Evolutionary conservation across 495 filamentous ascomycete genomes (phyloP).

Genomic region (Amniculicola lignicola): DNA sequence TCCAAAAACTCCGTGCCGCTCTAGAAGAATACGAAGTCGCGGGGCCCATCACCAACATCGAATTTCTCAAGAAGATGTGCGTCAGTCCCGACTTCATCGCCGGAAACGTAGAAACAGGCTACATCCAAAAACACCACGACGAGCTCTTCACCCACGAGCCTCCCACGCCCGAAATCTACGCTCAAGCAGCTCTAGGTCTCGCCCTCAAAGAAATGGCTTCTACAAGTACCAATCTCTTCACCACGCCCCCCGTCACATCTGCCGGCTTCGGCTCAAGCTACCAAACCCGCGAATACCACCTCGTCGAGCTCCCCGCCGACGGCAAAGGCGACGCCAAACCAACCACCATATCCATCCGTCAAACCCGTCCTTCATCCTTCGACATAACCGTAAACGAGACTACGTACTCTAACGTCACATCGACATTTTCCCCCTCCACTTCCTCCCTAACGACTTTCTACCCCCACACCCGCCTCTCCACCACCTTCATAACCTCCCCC

Average conservation of each 20-base stretch:
- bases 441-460: constrained; percentile 51
- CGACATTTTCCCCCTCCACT: constrained; percentile 42
- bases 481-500: constrained; percentile 70
- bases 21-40: constrained; percentile 89
- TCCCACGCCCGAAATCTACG: constrained; percentile 47
- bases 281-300: constrained; percentile 56
- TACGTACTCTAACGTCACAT: constrained; percentile 47
- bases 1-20: constrained; percentile 77
- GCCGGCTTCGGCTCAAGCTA: constrained; percentile 55
- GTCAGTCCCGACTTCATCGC: constrained; percentile 75
- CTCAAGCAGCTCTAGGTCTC: constrained; percentile 75
- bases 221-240: constrained; percentile 8
- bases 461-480: constrained; percentile 68
- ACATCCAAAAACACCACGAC: constrained; percentile 80
- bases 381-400: constrained; percentile 59
- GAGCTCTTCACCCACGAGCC: constrained; percentile 47
- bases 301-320: constrained; percentile 50
- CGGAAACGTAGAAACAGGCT: constrained; percentile 92
- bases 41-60: constrained; percentile 90
- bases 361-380: constrained; percentile 61
- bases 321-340: constrained; percentile 36
- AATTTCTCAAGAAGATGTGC: constrained; percentile 87
- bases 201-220: constrained; percentile 50
- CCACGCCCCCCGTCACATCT: constrained; percentile 25
- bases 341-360: constrained; percentile 58